These are phyloP conservation scores for Trichoderma sp. DNA, from an alignment of 2,329 filamentous ascomycete genomes.

Conservation along the genomic window DNA sequence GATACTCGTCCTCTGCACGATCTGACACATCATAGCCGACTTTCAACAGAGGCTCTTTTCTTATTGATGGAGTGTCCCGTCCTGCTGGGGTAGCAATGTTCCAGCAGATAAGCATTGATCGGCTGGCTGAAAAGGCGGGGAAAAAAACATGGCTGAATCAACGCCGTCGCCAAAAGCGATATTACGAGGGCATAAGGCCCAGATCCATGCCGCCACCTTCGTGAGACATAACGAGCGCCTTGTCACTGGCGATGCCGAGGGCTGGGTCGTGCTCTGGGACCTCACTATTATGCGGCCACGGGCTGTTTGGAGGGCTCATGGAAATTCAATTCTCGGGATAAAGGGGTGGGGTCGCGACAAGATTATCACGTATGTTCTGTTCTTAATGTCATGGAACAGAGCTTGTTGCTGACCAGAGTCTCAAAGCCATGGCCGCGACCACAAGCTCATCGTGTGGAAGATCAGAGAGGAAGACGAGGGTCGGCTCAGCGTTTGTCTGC, in stretches of 20 bases:
- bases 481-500: conserved; percentile 63
- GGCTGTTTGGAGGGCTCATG: conserved; percentile 84
- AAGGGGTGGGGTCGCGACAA: conserved; percentile 67
- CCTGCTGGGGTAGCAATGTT: not conserved
- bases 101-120: not conserved
- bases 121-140: conserved; percentile 5
- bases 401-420: not conserved
- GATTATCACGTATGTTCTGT: conserved; percentile 75
- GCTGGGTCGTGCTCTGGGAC: conserved; percentile 85
- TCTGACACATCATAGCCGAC: not conserved
- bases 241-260: conserved; percentile 83
- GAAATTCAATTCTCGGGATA: conserved; percentile 71
- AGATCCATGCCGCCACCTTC: conserved; percentile 76
- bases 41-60: not conserved
- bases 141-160: conserved; percentile 28
- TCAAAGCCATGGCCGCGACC: conserved; percentile 86
- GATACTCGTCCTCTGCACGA: not conserved
- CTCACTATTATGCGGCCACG: conserved; percentile 74
- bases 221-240: conserved; percentile 71
- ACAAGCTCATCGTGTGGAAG: conserved; percentile 82
- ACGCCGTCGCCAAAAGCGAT: conserved; percentile 53
- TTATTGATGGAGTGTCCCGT: not conserved
- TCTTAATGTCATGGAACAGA: not conserved
- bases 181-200: conserved; percentile 78
- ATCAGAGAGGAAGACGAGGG: conserved; percentile 59